Base-by-base conservation (phyloP, 768 basidiomycete species). In the Hysterangium stoloniferum region DNA sequence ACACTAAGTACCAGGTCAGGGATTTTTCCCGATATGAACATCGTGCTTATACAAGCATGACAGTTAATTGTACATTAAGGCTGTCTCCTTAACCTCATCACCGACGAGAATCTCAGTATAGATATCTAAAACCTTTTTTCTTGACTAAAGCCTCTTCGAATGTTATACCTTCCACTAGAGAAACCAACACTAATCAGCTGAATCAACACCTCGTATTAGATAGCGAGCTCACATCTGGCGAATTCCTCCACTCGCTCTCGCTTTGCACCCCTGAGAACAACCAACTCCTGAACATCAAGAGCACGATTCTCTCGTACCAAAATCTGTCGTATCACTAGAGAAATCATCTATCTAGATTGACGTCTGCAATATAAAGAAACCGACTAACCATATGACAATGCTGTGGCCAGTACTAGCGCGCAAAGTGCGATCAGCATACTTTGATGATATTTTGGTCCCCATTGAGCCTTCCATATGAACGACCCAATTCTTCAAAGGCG, bases 361-460 rank as follows among this genome's bases (percentile, higher is more conserved):
- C 19, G 9, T 6, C 6, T 6, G 25, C 5, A 13, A 38, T 36
- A 35, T 38, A 37, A 37, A 22, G 9, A 33, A 40, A 11, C 25
- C 17, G 3, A 56, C 53, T 2, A 20, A 60, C 59, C 59, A 19
- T 56, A 52, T 6, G 52, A 58, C 28, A 60, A 54, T 7, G 42
- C 25, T n/a, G 58, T 20, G 41, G 52, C 52, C 24, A 60, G 48
- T 3, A 55, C 58, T 11, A 75, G 57, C 12, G 65, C 57, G 9
- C 60, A 63, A 19, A 72, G 54, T 6, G 66, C 66, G 45, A 84
- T 78, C 34, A 68, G 66, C 78, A 83, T 79, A 0, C 79, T 79
- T 36, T 68, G 79, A 42, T 80, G 79, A 57, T 83, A 84, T 53
- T 71, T 56, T 0, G 82, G 81, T 6, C 78, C 69, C 80, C 81